A percentile compares a stretch with the other conserved stretches of the same genome.
These are phyloP conservation scores for Neurospora africana DNA, from an alignment of 495 filamentous ascomycete species.

Conservation along the genomic window DNA sequence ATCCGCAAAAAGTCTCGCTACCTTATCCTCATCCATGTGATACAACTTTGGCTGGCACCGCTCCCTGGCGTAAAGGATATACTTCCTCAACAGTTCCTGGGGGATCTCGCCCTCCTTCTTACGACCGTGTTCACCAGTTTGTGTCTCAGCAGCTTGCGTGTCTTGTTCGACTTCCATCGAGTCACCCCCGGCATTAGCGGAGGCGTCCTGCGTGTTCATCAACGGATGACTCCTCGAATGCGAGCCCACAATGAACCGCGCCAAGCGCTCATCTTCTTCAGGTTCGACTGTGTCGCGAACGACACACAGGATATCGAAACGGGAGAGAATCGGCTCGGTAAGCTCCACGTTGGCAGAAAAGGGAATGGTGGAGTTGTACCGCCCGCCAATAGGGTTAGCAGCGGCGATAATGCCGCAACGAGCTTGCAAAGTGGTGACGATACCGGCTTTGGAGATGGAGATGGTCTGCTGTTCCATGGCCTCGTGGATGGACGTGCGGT, in stretches of 20 bases:
- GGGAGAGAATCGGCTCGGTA: slow-evolving; percentile 93
- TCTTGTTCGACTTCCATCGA: slow-evolving; percentile 53
- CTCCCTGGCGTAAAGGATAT: slow-evolving; percentile 92
- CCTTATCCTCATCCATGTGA: slow-evolving; percentile 97
- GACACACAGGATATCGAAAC: slow-evolving; percentile 97
- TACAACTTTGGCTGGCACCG: slow-evolving; percentile 86
- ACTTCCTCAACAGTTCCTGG: slow-evolving; percentile 89
- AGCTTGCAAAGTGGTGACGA: slow-evolving; percentile 96
- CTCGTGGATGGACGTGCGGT: slow-evolving; percentile 96
- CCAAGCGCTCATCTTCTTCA: slow-evolving; percentile 85
- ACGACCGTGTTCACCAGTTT: slow-evolving; percentile 19
- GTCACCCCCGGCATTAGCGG: slow-evolving; percentile 27
- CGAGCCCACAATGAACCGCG: slow-evolving; percentile 87
- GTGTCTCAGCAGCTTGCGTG: slow-evolving; percentile 1
- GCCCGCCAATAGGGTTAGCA: slow-evolving; percentile 90
- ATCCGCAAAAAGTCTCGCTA: slow-evolving; percentile 87
- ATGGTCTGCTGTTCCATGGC: slow-evolving; percentile 99
- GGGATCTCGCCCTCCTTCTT: slow-evolving; percentile 71
- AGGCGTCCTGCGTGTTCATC: slow-evolving; percentile 35
- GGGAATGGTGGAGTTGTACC: slow-evolving; percentile 93
- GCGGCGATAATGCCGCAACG: slow-evolving; percentile 95
- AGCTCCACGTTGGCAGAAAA: slow-evolving; percentile 94
- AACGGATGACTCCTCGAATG: slow-evolving; percentile 83
- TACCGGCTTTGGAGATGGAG: slow-evolving; percentile 97
- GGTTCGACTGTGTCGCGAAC: slow-evolving; percentile 97